These are phyloP conservation scores for Fusarium palustre DNA, from an alignment of 2,329 filamentous ascomycete species.

Conservation along the genomic window DNA sequence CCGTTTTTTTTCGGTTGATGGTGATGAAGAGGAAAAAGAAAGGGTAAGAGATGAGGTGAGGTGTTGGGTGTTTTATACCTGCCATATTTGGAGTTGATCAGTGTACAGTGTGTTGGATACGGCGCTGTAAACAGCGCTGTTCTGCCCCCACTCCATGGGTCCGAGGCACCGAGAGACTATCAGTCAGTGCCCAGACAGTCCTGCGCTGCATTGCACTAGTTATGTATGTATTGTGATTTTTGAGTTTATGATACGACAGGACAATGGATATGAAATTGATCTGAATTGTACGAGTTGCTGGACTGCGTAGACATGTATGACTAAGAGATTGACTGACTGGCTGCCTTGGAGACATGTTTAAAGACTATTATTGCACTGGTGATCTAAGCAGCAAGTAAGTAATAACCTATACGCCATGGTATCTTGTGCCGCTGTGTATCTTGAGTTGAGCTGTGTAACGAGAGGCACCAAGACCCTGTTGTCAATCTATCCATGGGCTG, in stretches of 20 bases:
- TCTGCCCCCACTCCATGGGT: slow-evolving; percentile 2
- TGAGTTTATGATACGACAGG: background rate
- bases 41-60: background rate
- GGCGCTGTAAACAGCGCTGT: slow-evolving; percentile 13
- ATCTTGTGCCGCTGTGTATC: background rate
- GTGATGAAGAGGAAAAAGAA: slow-evolving; percentile 21
- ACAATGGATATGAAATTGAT: background rate
- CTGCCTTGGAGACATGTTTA: too few relatives aligned
- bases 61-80: slow-evolving; percentile 33
- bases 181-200: too few relatives aligned
- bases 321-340: background rate
- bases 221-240: background rate
- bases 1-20: slow-evolving; percentile 16
- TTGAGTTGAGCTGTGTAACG: background rate
- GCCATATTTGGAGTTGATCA: background rate
- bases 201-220: background rate
- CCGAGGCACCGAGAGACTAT: too few relatives aligned
- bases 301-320: background rate
- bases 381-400: background rate
- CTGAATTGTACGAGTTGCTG: background rate
- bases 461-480: background rate
- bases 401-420: background rate
- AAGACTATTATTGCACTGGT: background rate
- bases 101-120: slow-evolving; percentile 33
- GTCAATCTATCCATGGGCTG: background rate